Evolutionary conservation across 768 basidiomycete genomes (phyloP).

Genomic region (Russula emetica): DNA sequence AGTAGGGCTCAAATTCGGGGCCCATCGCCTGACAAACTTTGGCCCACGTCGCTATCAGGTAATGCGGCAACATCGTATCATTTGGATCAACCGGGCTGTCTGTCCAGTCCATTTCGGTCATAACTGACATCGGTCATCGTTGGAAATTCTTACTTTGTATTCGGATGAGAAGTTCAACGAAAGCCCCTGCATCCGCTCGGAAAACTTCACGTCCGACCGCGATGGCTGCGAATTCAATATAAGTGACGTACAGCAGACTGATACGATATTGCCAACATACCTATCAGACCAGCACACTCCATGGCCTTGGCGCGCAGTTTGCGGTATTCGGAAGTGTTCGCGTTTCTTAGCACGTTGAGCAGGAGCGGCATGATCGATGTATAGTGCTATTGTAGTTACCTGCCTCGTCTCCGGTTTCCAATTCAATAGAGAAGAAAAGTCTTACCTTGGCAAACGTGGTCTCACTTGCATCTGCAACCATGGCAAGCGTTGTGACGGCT

Average conservation of each 20-base stretch:
- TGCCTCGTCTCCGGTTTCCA: neutral
- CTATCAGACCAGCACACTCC: slow-evolving; percentile 86
- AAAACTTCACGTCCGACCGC: slow-evolving; percentile 83
- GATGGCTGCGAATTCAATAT: slow-evolving; percentile 49
- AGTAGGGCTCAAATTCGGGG: slow-evolving; percentile 79
- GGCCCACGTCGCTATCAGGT: slow-evolving; percentile 84
- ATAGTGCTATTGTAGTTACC: slow-evolving; percentile 52
- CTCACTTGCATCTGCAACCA: slow-evolving; percentile 86
- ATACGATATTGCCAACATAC: slow-evolving; percentile 39
- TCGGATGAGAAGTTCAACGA: slow-evolving; percentile 67
- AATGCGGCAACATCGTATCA: slow-evolving; percentile 68
- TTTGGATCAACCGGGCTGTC: slow-evolving; percentile 64
- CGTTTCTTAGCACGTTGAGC: slow-evolving; percentile 68
- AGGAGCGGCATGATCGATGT: slow-evolving; percentile 75
- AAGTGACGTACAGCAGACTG: neutral
- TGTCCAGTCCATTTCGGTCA: slow-evolving; percentile 30
- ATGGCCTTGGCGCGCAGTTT: slow-evolving; percentile 78
- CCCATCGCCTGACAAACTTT: slow-evolving; percentile 85
- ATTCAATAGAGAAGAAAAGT: neutral
- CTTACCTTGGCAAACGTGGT: slow-evolving; percentile 66
- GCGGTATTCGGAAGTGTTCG: slow-evolving; percentile 59
- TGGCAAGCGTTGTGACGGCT: slow-evolving; percentile 81
- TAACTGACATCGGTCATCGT: neutral
- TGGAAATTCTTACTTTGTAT: slow-evolving; percentile 60
- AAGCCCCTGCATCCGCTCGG: slow-evolving; percentile 62